phyloP scores from a whole-genome alignment of 257 asterid genomes.

The Nicotiana paniculata region DNA sequence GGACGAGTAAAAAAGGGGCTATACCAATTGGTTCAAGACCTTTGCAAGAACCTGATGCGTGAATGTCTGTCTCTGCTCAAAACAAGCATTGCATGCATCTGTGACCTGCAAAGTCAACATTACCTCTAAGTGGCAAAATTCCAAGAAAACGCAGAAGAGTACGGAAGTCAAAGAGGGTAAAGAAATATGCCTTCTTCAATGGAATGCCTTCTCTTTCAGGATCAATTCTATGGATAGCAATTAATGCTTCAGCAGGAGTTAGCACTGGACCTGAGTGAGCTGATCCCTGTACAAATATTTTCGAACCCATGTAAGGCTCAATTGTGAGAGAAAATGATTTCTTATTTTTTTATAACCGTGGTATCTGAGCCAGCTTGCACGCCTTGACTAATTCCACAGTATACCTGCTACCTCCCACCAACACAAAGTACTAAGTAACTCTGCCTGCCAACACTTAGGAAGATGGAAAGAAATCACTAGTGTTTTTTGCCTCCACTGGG shows the following conservation, averaged over 20 bases:
- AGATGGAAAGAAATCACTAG: too few species aligned
- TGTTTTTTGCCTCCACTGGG: too few species aligned
- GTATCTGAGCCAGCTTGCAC: too few species aligned
- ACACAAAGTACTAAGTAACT: too few species aligned
- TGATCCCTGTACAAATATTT: conserved; percentile 52
- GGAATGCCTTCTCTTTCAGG: conserved; percentile 89
- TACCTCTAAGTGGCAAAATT: conserved; percentile 14
- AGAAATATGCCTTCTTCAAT: conserved; percentile 65
- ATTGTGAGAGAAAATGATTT: background rate
- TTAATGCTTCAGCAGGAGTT: conserved; percentile 93
- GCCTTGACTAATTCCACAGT: too few species aligned
- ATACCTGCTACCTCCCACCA: too few species aligned
- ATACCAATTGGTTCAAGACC: conserved; percentile 95
- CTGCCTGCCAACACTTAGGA: too few species aligned
- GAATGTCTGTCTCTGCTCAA: conserved; percentile 80
- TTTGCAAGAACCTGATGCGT: conserved; percentile 94
- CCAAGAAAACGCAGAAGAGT: conserved; percentile 10
- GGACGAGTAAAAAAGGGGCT: conserved; percentile 12
- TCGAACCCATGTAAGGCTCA: background rate
- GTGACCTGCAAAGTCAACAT: conserved; percentile 57
- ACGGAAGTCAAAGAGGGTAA: background rate
- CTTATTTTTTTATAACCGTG: too few species aligned
- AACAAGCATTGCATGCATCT: conserved; percentile 98
- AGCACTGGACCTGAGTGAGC: conserved; percentile 55
- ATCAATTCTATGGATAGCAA: conserved; percentile 91